Evolutionary conservation across 371 early-diverging fungal species (phyloP).

Genomic region (Mortierella sp.): DNA sequence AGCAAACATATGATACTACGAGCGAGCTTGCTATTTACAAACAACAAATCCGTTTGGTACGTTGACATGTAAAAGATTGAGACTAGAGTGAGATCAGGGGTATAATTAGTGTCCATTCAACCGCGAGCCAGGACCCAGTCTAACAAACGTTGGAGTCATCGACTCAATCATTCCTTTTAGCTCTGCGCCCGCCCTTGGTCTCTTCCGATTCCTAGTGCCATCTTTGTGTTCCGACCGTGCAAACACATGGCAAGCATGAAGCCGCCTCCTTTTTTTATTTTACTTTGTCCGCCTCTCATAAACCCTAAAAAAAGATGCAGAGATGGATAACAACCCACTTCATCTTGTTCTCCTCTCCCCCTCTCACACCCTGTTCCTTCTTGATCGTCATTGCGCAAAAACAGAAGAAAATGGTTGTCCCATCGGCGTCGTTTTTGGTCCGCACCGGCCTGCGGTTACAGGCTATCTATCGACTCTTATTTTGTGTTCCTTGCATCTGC

Average conservation of each 20-base stretch:
- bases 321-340: constrained; percentile 3
- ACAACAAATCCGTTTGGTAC: constrained; percentile 81
- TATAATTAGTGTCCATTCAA: background rate
- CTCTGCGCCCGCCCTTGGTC: background rate
- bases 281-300: background rate
- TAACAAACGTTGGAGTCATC: background rate
- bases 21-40: constrained; percentile 60
- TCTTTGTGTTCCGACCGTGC: background rate
- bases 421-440: background rate
- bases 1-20: too few relatives aligned
- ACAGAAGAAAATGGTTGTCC: background rate
- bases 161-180: background rate
- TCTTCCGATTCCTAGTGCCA: background rate
- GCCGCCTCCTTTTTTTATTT: background rate
- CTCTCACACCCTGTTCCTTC: background rate
- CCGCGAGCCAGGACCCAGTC: background rate
- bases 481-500: background rate
- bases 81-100: constrained; percentile 28
- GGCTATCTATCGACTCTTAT: background rate
- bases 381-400: background rate
- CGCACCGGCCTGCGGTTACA: background rate
- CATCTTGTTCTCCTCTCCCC: background rate
- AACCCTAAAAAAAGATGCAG: constrained; percentile 1
- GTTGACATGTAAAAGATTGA: constrained; percentile 80
- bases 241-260: constrained; percentile 6